Evolutionary conservation across 208 protist species (phyloP), one percentile per base, ranked within the genome.

Genomic region (Chromosphaera perkinsii): DNA sequence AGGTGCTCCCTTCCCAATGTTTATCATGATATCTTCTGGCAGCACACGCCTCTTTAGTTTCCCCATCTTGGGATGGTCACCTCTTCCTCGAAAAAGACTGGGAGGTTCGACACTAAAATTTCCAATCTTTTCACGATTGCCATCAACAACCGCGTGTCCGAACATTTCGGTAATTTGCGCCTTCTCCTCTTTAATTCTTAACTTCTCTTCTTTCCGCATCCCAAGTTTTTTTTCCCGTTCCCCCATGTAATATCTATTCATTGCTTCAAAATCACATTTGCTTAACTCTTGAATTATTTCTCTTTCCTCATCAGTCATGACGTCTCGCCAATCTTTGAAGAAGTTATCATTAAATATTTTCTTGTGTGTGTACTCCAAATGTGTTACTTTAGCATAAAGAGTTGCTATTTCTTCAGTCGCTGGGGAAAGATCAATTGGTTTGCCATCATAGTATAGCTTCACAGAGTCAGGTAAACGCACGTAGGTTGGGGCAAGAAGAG

Each of bases 71-170:
- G 95, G 94, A 77, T 98, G 94, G 55, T 91, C 77, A 48, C 95
- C 96, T 73, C 96, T 89, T 9, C 96, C 96, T 31, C 91, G 90
- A 78, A 98, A 99, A 1, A 99, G 79, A 9, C 93, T 93, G 20
- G 27, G 96, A 32, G 95, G 92, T 78, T 99, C 96, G 17, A 98
- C 88, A 36, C 85, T 81, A 70, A 92, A 98, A 75, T 98, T 97
- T 52, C 88, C 94, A 68, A 99, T 58, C 35, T 2, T 9, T 42
- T 57, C 58, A 85, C 78, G 92, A 89, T 73, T 96, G 83, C 64
- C 93, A 73, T 98, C 89, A 73, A 95, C 87, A 0, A 93, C 37
- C 60, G 87, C 91, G 66, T 62, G 95, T 55, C 81, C 79, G 76
- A 90, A 96, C 26, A 85, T 81, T 51, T 91, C 85, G 32, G 85